Evolutionary conservation across 2,329 filamentous ascomycete genomes (phyloP).

Genomic region (Venturia aucupariae): DNA sequence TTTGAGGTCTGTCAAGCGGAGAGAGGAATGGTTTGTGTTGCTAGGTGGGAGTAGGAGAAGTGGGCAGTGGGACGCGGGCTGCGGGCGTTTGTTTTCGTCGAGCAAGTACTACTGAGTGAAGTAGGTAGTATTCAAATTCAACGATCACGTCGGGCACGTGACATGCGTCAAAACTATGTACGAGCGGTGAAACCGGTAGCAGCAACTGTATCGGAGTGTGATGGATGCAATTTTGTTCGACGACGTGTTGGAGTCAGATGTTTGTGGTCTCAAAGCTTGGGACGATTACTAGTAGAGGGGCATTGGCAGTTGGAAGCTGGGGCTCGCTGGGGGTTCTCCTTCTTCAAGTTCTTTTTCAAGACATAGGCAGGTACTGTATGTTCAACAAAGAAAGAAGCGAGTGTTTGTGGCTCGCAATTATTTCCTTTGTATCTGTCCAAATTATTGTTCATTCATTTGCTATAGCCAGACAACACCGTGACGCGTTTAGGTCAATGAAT

Average conservation of each 20-base stretch:
- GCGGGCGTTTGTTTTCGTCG: neutral
- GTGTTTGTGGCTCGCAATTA: neutral
- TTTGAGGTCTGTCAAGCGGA: conserved; percentile 17
- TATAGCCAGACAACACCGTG: neutral
- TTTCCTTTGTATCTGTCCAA: neutral
- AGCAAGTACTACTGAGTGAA: too few relatives aligned
- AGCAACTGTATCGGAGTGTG: neutral
- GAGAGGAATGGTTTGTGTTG: conserved; percentile 21
- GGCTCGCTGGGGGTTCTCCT: too few relatives aligned
- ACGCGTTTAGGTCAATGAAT: neutral
- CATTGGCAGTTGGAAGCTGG: neutral
- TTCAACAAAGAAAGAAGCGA: neutral
- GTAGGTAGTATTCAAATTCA: too few relatives aligned
- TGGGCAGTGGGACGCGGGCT: neutral
- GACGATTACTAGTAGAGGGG: neutral
- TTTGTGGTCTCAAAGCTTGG: neutral
- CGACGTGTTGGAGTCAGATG: neutral
- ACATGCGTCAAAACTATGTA: neutral
- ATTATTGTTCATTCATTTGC: neutral
- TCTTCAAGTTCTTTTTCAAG: neutral
- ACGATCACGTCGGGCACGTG: conserved; percentile 1
- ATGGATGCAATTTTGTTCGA: neutral
- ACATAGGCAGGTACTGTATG: neutral
- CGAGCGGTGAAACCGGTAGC: neutral
- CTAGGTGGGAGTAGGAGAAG: neutral